Base-by-base conservation (phyloP, 371 early-diverging fungal species). In the Mucor mucedo region DNA sequence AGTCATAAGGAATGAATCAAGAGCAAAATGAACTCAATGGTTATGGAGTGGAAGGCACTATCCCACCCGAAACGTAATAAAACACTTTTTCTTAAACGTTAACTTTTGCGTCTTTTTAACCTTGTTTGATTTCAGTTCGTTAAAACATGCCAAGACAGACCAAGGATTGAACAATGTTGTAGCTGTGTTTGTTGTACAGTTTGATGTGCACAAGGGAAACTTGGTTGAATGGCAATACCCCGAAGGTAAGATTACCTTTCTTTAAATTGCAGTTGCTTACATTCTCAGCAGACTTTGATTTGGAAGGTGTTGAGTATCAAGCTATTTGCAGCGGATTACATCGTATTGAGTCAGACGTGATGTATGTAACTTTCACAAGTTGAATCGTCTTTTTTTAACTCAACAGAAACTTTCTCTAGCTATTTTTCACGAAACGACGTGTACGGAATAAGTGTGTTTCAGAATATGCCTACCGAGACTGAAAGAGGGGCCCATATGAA, bases 251-350 rank as follows among this genome's bases (percentile, higher is more conserved):
- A 14, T 27, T 33, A 50, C 27, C 7, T 48, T 48, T 27, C 0
- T 5, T 4, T 11, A 14, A 21, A 30, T 21, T 21, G 21, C 21
- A 21, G 21, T 21, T 21, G 32, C 7, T 47, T 47, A 47, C n/a
- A 21, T 8, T 61, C 41, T 38, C 10, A 27, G 21, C 45, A 87
- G 88, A 83, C 35, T 53, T 80, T 38, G 77, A 83, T 52, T 66
- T 88, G 16, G 45, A 63, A 38, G 85, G 85, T 0, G 69, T 86
- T 1, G 88, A 88, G 69, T 88, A 78, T 60, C 80, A 85, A 55
- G 79, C 86, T 6, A 79, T 88, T 6, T 82, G 84, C 39, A 88
- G 88, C 65, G 88, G 88, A 27, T 71, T 85, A 42, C 88, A 88
- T 67, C 70, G 62, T 33, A 69, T 79, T 13, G 63, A 69, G n/a